These are phyloP conservation scores for Trametes cubensis DNA, from an alignment of 768 basidiomycete species.

Conservation along the genomic window DNA sequence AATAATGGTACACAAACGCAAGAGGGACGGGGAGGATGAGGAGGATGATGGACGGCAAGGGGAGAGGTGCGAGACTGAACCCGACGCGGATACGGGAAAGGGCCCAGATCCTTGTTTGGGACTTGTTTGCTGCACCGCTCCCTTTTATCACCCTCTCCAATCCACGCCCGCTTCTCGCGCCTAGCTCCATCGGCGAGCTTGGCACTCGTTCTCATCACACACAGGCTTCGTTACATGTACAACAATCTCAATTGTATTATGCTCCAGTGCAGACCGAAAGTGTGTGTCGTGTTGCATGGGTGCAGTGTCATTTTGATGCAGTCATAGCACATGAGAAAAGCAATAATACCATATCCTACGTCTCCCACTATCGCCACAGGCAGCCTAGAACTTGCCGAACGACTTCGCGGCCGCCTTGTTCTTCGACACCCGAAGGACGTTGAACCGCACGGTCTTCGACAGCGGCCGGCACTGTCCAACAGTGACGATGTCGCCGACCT, in stretches of 20 bases:
- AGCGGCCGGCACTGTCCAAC: conserved; percentile 99
- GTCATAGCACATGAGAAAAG: conserved; percentile 35
- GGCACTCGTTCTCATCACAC: conserved; percentile 1
- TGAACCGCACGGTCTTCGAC: conserved; percentile 99
- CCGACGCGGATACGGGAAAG: conserved; percentile 8
- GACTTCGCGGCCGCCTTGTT: conserved; percentile 89
- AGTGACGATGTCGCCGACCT: conserved; percentile 90
- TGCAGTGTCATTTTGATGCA: conserved; percentile 36
- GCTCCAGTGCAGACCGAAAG: conserved; percentile 16
- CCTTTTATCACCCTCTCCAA: not conserved
- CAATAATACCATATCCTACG: conserved; percentile 35
- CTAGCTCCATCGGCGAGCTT: not conserved
- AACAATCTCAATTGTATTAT: conserved; percentile 15
- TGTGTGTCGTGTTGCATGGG: conserved; percentile 24
- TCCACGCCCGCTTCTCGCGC: conserved; percentile 7
- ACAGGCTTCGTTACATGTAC: conserved; percentile 4
- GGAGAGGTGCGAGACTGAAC: conserved; percentile 9
- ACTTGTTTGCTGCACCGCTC: conserved; percentile 26
- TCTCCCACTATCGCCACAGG: conserved; percentile 11
- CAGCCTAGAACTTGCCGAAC: conserved; percentile 88
- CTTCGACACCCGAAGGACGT: conserved; percentile 93
- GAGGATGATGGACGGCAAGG: conserved; percentile 18
- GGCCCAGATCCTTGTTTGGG: conserved; percentile 27
- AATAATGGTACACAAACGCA: conserved; percentile 21
- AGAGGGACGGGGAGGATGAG: conserved; percentile 3